A percentile compares a stretch with the other conserved stretches of the same genome.
Conservation (phyloP, 2,329 filamentous ascomycete species). For the Penicillium sp. region DNA sequence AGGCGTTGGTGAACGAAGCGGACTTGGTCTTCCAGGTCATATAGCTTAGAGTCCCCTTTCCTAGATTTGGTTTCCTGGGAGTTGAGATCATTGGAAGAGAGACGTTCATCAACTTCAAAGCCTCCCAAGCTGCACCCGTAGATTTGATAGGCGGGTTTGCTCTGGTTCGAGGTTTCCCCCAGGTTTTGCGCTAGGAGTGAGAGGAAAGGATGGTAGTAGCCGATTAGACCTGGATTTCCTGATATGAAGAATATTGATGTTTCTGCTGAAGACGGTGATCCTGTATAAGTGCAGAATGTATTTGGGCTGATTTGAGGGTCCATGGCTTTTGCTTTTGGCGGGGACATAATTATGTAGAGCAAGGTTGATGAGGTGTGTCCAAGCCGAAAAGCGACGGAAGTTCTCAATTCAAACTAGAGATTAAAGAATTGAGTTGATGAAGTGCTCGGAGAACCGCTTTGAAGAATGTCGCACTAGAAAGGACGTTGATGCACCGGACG, state of each 20-base stretch:
- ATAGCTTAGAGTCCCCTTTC: conserved; percentile 9
- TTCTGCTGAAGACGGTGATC: conserved; percentile 3
- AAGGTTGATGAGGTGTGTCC: too few species aligned
- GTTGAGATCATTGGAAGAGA: background rate
- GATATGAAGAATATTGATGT: conserved; percentile 47
- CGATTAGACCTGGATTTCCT: conserved; percentile 51
- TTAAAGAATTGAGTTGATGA: too few species aligned
- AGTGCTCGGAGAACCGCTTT: too few species aligned
- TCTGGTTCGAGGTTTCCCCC: background rate
- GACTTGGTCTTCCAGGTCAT: conserved; percentile 52
- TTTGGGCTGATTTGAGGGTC: conserved; percentile 29
- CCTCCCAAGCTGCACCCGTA: conserved; percentile 37
- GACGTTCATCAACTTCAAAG: conserved; percentile 28
- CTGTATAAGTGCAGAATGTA: conserved; percentile 31
- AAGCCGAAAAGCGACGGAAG: too few species aligned
- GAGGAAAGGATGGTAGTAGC: conserved; percentile 49
- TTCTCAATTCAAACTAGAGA: too few species aligned
- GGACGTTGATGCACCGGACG: background rate
- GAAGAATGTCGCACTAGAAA: background rate
- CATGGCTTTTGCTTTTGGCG: conserved; percentile 9
- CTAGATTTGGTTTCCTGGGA: background rate
- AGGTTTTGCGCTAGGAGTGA: conserved; percentile 34
- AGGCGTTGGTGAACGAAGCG: conserved; percentile 46
- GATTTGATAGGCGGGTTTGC: conserved; percentile 23
- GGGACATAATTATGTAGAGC: too few species aligned